Base-by-base conservation (phyloP, 306 rosid genomes). In the Cucumis cinereus region DNA sequence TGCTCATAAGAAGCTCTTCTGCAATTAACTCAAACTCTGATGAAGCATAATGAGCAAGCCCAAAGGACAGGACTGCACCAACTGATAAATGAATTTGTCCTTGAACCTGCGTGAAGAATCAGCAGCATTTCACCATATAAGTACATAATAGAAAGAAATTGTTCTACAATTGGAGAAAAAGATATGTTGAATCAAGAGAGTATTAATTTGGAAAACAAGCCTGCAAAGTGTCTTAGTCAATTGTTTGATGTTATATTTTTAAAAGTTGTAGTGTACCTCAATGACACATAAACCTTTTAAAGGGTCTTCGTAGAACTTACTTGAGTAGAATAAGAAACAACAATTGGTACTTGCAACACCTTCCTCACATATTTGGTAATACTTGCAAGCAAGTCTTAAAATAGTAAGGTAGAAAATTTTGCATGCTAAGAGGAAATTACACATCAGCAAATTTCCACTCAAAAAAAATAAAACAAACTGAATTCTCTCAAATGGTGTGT, bases 1-100 rank as follows among this genome's bases (percentile, higher is more conserved):
- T 94, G 77, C 98, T 91, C 98, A 94, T 94, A 80, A 94, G 81
- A 87, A 94, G 98, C 89, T 94, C 98, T 83, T 94, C 98, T 52
- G 98, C 98, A 97, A 91, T 91, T 78, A 94, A 80, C 89, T 94
- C 98, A 81, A 94, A 92, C 83, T 85, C 98, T 56, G 98, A 94
- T 69, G 97, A 84, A 50, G 94, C 82, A 79, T 76, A 88, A 85
- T 94, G 98, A 58, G 92, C 96, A 78, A 94, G 96, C 75, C 98
- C 98, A 85, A 94, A 90, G 88, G 90, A 89, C 83, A 94, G 85
- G 81, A 79, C 88, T 23, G 95, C 88, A 28, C 92, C 90, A 84
- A 11, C 81, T 55, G 89, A 84, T 83, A 94, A 80, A 71, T 86
- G 93, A 86, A 94, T 87, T 79, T 89, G 89, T 73, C 98, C 98